Evolutionary conservation across 441 rosid genomes (phyloP), one percentile per base, ranked within the genome.

Genomic region (Aleurites moluccanus): DNA sequence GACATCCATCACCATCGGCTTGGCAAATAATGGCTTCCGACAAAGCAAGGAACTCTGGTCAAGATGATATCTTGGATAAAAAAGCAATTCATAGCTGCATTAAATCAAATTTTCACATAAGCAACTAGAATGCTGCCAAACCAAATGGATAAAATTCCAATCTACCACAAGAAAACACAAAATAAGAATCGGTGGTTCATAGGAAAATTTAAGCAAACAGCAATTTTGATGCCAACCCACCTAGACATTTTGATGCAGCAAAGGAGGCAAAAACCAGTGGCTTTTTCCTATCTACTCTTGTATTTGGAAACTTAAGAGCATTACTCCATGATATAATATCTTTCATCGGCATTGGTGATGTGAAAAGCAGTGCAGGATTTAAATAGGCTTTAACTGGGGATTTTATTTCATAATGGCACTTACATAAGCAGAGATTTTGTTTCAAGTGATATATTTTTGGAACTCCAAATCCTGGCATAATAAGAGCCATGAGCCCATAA

Each of bases 1-100:
- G 69, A 85, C 96, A 88, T 96, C 98, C 97, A 96, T 96, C 87
- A 92, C 98, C 91, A 91, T 86, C 78, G 99, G 99, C 79, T 91
- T 89, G 67, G 92, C 90, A 83, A 92, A 91, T 81, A 96, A 85
- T 71, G 88, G 81, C 84, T 92, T 93, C 67, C 95, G 92, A 85
- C 89, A 90, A 64, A 96, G 97, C 70, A 93, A 81, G 55, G 98
- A 92, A 84, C 93, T 93, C 82, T 90, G 96, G 78, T 93, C 99
- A 62, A 96, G 98, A 79, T 96, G 97, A 84, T 96, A 91, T 82
- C 98, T 87, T 80, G 98, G 99, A 74, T 93, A 96, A 81, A 93
- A 93, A 57, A 96, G 98, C 82, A 93, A 85, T 75, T 96, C 99
- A 78, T 96, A 92, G 81, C 99, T 96, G 84, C 80, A 86, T 75